A percentile compares a stretch with the other conserved stretches of the same genome.
Conservation (phyloP, 2,329 filamentous ascomycete species). For the Phoma sp. region DNA sequence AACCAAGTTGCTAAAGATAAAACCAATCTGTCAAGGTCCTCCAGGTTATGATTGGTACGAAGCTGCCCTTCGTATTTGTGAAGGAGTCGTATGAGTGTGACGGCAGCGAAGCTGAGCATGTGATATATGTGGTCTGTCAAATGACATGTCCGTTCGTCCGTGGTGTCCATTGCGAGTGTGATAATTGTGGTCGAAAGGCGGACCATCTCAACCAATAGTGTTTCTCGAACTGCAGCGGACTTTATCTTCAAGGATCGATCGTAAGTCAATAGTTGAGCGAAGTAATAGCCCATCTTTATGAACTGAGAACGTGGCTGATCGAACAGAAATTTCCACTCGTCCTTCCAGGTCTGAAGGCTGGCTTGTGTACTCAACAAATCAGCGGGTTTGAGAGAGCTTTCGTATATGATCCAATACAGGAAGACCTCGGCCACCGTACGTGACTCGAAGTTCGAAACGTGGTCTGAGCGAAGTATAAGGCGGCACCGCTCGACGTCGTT, state of each 20-base stretch:
- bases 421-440: conserved; percentile 57
- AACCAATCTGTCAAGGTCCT: no score
- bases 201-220: conserved; percentile 53
- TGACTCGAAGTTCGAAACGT: conserved; percentile 55
- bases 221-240: conserved; percentile 45
- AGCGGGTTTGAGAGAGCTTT: conserved; percentile 40
- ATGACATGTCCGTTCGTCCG: conserved; percentile 55
- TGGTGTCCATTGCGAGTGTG: conserved; percentile 28
- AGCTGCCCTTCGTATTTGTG: neutral
- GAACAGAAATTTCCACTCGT: conserved; percentile 52
- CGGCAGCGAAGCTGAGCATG: conserved; percentile 56
- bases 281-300: conserved; percentile 56
- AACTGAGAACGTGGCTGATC: conserved; percentile 56
- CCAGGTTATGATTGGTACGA: neutral
- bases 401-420: conserved; percentile 57
- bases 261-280: conserved; percentile 54
- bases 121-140: conserved; percentile 58
- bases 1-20: no score
- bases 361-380: conserved; percentile 47
- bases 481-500: neutral
- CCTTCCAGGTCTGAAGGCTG: conserved; percentile 49
- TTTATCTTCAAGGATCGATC: conserved; percentile 50
- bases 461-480: conserved; percentile 28
- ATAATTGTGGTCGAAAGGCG: conserved; percentile 50
- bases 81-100: conserved; percentile 39